Evolutionary conservation across 75 land plant genomes (phyloP).

Genomic region (Pseudotsuga menziesii): DNA sequence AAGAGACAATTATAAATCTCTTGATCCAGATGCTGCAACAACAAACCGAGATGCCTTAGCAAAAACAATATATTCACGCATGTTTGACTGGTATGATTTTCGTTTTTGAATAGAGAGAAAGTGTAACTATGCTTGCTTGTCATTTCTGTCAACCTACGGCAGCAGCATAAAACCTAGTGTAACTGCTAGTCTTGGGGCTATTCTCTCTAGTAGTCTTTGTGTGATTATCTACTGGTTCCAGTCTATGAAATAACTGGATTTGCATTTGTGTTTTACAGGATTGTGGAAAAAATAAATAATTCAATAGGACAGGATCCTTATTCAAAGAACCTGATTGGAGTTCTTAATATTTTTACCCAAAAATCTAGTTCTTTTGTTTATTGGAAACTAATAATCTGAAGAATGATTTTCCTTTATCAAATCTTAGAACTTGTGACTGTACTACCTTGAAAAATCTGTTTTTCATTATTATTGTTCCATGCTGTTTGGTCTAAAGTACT

Average conservation of each 20-base stretch:
- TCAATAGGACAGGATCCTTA: slow-evolving; percentile 94
- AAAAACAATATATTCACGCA: slow-evolving; percentile 85
- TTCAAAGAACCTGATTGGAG: slow-evolving; percentile 76
- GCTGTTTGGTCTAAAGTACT: not conserved
- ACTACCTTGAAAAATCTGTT: not conserved
- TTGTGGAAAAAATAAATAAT: slow-evolving; percentile 82
- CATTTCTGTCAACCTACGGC: not conserved
- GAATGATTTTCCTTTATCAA: not conserved
- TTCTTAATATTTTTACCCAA: slow-evolving; percentile 19
- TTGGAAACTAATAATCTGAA: not conserved
- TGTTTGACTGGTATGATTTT: slow-evolving; percentile 70
- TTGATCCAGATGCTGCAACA: slow-evolving; percentile 67
- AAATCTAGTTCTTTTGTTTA: not conserved
- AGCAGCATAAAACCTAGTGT: not conserved
- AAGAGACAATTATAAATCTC: slow-evolving; percentile 80
- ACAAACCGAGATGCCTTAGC: slow-evolving; percentile 90
- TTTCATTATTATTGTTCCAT: not conserved
- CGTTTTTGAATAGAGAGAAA: not conserved
- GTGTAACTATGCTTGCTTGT: not conserved
- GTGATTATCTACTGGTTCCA: not conserved
- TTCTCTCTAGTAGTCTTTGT: not conserved
- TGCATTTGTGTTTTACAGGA: slow-evolving; percentile 38
- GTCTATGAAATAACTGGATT: not conserved
- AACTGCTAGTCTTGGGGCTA: not conserved
- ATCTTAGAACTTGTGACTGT: not conserved